Conservation (phyloP, 2,329 filamentous ascomycete species). For the Aureobasidium zeae region DNA sequence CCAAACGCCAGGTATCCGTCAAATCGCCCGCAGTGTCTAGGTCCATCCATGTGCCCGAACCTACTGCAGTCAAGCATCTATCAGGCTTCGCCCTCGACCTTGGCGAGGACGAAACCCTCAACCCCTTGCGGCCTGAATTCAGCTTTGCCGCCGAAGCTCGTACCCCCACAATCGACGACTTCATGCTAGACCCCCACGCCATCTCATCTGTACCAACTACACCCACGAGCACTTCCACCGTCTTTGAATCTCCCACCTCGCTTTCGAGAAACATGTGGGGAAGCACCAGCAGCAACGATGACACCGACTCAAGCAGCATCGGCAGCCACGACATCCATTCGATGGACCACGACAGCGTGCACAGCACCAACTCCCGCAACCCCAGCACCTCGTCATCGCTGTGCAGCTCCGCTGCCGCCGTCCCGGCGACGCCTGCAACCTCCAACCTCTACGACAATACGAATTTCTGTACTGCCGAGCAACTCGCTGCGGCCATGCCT, state of each 20-base stretch:
- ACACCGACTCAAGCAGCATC: not conserved
- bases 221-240: constrained; percentile 1
- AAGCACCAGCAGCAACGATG: not conserved
- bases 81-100: constrained; percentile 1
- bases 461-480: too few species aligned
- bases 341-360: constrained; percentile 16
- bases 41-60: not conserved
- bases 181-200: constrained; percentile 6
- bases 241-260: not conserved
- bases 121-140: not conserved
- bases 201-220: not conserved
- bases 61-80: not conserved
- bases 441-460: too few species aligned
- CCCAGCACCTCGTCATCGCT: constrained; percentile 2
- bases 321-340: constrained; percentile 6
- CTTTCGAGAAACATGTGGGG: not conserved
- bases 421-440: too few species aligned
- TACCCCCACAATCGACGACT: constrained; percentile 16
- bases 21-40: not conserved
- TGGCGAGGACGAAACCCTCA: constrained; percentile 9
- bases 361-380: not conserved
- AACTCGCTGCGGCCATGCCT: too few species aligned
- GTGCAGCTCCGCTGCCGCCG: too few species aligned
- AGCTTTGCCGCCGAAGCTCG: not conserved
- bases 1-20: constrained; percentile 9